Evolutionary conservation across 116 monocot genomes (phyloP), one percentile per base, ranked within the genome.

Genomic region (Cymodocea nodosa): DNA sequence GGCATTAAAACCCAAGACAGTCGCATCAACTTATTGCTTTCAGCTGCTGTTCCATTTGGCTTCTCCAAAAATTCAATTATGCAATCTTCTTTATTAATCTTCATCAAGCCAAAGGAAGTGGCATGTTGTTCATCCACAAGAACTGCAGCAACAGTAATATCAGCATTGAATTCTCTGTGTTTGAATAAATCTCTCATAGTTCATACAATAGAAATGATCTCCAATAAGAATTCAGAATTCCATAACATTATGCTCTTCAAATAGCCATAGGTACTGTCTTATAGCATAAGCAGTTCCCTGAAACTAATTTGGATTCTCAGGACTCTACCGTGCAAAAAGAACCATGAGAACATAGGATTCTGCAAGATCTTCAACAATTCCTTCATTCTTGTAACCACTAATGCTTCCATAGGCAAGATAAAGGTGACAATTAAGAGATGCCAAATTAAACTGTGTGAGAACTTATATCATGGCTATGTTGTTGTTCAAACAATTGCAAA

Each of bases 231-330:
- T 65, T 20, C 91, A 74, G 59, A 73, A 97, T 53, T 97, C 97
- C 91, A 91, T 80, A 0, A 94, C 79, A 79, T 83, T 85, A 52
- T 94, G 94, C 73, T 94, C 94, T 65, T 94, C 94, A 72, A 94
- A 90, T 25, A 94, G 87, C 90, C 90, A 90, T 17, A 97, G 68
- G 65, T 97, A 91, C 69, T 97, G 97, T 54, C 97, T 79, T 4
- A 97, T 88, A 71, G 97, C 97, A 80, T 97, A 91, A 68, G 97
- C 97, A 52, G 97, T 97, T 57, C 97, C 93, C 89, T 97, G 97
- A 75, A 97, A 97, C 97, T 91, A 97, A 64, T 97, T 88, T 24
- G 97, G 97, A 44, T 97, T 97, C 74, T 97, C 97, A 23, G 97
- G 97, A 55, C 97, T 97, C 73, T 97, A 91, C 69, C 91, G 97